These are phyloP conservation scores for Penicillium hordei DNA, from an alignment of 2,329 filamentous ascomycete genomes.

Conservation along the genomic window DNA sequence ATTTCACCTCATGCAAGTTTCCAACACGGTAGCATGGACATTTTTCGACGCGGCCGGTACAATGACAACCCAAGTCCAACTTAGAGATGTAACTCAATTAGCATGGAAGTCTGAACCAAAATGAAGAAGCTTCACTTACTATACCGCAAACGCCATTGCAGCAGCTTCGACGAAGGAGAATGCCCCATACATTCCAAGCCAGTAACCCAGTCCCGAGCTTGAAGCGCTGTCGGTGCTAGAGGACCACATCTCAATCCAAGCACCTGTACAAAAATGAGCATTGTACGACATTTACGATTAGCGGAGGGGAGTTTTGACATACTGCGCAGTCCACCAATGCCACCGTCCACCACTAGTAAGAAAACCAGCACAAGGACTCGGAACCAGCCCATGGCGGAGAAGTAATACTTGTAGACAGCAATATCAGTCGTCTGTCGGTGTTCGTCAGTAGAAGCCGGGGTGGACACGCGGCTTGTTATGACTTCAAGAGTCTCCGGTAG, in stretches of 20 bases:
- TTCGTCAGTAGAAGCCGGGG: background rate
- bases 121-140: too few relatives aligned
- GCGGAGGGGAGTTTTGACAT: too few relatives aligned
- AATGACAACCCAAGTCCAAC: slow-evolving; percentile 20
- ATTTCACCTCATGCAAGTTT: slow-evolving; percentile 14
- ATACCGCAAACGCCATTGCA: too few relatives aligned
- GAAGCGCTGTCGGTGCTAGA: slow-evolving; percentile 13
- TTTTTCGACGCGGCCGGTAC: slow-evolving; percentile 21
- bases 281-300: background rate
- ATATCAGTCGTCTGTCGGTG: slow-evolving; percentile 7
- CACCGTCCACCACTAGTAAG: slow-evolving; percentile 8
- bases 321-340: too few relatives aligned
- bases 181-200: slow-evolving; percentile 20
- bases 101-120: background rate
- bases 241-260: slow-evolving; percentile 22
- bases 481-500: background rate
- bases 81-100: background rate
- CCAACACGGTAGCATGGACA: slow-evolving; percentile 24
- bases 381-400: slow-evolving; percentile 21
- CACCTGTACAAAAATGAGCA: slow-evolving; percentile 7
- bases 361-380: slow-evolving; percentile 16
- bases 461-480: too few relatives aligned
- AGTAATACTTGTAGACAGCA: slow-evolving; percentile 26
- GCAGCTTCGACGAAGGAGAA: background rate
- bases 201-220: slow-evolving; percentile 14